Base-by-base conservation (phyloP, 768 basidiomycete genomes). In the Myochromella boudieri region DNA sequence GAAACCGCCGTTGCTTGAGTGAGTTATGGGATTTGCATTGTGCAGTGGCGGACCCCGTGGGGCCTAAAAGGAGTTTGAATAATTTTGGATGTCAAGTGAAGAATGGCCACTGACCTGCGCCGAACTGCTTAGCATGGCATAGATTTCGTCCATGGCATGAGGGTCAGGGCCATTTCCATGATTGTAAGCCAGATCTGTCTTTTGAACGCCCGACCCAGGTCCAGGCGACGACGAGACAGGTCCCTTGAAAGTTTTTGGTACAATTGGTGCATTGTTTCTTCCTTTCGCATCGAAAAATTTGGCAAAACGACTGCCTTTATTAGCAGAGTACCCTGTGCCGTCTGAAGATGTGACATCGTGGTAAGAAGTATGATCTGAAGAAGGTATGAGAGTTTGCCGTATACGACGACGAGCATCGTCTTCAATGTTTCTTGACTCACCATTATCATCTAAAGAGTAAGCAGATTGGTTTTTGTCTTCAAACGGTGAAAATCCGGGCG, bases 281-380 rank as follows among this genome's bases (percentile, higher is more conserved):
- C 68, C 64, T 63, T 87, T 90, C n/a, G 77, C 77, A 55, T 91
- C 89, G 53, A 91, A 92, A 64, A 91, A 90, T 61, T 91, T 92
- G 25, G 88, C 90, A 62, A 91, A 87, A 28, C 90, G 82, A 60
- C 89, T 91, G 31, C 89, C 89, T 63, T 85, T 89, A 20, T 73
- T 74, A 25, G 72, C 68, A 11, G 79, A 71, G 58, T 78, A 70
- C 25, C 76, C 73, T 21, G 72, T 71, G 42, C 56, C 66, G 7
- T 70, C 69, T 7, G 46, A 37, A 61, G 52, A 45, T 8, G 43
- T 28, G 10, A 42, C 9, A 17, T 49, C 49, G 20, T 38, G 42
- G 26, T 48, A 48, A 26, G 49, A 42, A 5, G 51, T 20, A 29
- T 52, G 45, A 28, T 54, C 53, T 3, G 45, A 34, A 5, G 53